Evolutionary conservation across 352 stramenopile genomes (phyloP).

Genomic region (Pythium graminicola): DNA sequence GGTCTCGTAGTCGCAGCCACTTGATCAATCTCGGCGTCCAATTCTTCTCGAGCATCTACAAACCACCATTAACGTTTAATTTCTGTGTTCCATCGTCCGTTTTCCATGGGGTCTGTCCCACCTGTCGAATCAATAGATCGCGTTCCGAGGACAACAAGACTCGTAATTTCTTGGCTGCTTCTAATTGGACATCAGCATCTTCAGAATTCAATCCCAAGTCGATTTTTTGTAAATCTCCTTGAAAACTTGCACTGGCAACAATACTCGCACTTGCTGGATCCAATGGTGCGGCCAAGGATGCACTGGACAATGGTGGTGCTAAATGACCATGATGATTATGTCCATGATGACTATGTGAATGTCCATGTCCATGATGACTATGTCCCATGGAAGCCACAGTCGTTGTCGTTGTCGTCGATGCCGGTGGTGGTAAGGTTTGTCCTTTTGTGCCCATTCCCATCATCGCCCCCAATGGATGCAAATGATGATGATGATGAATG

Average conservation of each 20-base stretch:
- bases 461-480: slow-evolving; percentile 8
- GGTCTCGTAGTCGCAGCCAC: slow-evolving; percentile 72
- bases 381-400: slow-evolving; percentile 19
- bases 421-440: not conserved
- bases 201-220: slow-evolving; percentile 74
- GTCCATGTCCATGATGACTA: slow-evolving; percentile 27
- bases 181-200: slow-evolving; percentile 73
- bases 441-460: slow-evolving; percentile 4
- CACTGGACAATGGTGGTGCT: slow-evolving; percentile 23
- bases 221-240: slow-evolving; percentile 79
- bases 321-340: slow-evolving; percentile 38
- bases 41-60: slow-evolving; percentile 85
- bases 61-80: not conserved
- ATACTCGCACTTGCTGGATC: slow-evolving; percentile 32
- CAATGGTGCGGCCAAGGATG: slow-evolving; percentile 9
- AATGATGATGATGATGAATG: slow-evolving; percentile 53
- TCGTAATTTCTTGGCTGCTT: slow-evolving; percentile 84
- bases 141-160: slow-evolving; percentile 76
- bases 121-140: slow-evolving; percentile 81
- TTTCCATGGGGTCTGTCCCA: too few species aligned
- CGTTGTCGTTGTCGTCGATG: slow-evolving; percentile 8
- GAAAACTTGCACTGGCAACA: slow-evolving; percentile 52
- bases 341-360: slow-evolving; percentile 25
- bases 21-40: slow-evolving; percentile 83
- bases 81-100: not conserved